Evolutionary conservation across 768 basidiomycete genomes (phyloP), one percentile per base, ranked within the genome.

Genomic region (Cystobasidium onofrii): DNA sequence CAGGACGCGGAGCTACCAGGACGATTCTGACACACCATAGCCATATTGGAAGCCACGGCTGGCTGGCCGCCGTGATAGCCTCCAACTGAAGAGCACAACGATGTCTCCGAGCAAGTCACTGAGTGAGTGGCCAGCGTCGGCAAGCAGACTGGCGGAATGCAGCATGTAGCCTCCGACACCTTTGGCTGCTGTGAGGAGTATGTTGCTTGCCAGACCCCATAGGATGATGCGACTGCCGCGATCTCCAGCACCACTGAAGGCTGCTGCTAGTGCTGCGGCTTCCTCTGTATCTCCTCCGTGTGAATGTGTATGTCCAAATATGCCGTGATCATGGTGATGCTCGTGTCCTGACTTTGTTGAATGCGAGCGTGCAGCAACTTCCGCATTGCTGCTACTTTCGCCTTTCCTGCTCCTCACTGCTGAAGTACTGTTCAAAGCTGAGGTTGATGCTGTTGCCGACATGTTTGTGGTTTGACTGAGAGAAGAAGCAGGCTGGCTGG

Each of bases 91-190:
- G 12, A 98, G 85, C 2, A 91, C 92, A 70, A 94, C 91, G 79
- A 94, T 88, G 83, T 94, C 96, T 27, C 91, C 92, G 72, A 94
- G 81, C 23, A 95, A 83, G 81, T 93, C 92, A 78, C 90, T 90
- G 75, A 91, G 74, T 0, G 90, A 91, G 80, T 99, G 95, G 36
- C 75, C 79, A 25, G 64, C 70, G 73, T 64, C 65, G 20, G 71
- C 43, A 12, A 61, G 46, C n/a, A 60, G 57, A 25, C 41, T 64
- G 18, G 71, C 43, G 17, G 46, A 64, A 57, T 72, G 34, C 25
- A 75, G 46, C 79, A 86, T 88, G 86, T 89, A 89, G 25, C 93
- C 96, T 44, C 95, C 94, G 13, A 85, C 78, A 44, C 92, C 95
- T 81, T 99, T 99, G 34, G 88, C 84, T 18, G 83, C 83, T 0